phyloP scores from a whole-genome alignment of 1,284 basidiomycete species.

The Ustilago hordei region DNA sequence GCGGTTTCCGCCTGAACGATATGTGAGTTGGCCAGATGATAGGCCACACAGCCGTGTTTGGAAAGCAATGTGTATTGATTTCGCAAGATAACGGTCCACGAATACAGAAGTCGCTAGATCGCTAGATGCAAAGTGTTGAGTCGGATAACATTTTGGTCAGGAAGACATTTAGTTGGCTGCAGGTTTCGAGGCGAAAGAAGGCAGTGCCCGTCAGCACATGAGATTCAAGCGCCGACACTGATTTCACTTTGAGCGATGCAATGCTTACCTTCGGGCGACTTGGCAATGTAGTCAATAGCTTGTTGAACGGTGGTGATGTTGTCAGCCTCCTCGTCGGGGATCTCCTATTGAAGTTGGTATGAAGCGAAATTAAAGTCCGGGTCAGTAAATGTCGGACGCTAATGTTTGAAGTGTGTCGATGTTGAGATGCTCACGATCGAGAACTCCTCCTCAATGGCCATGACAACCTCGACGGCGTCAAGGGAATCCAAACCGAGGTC shows the following conservation, averaged over 20 bases:
- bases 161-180: conserved; percentile 12
- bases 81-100: conserved; percentile 3
- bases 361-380: neutral
- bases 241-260: neutral
- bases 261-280: conserved; percentile 81
- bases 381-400: neutral
- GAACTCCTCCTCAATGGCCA: conserved; percentile 98
- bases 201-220: neutral
- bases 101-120: neutral
- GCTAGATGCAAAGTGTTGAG: neutral
- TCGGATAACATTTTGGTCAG: conserved; percentile 1
- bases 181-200: neutral
- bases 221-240: neutral
- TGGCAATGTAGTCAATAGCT: conserved; percentile 96
- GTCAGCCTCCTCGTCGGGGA: conserved; percentile 98
- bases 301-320: conserved; percentile 93
- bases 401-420: neutral
- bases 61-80: conserved; percentile 11
- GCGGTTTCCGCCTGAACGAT: neutral
- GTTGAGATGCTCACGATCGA: conserved; percentile 46
- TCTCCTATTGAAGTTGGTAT: conserved; percentile 76
- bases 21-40: neutral
- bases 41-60: neutral
- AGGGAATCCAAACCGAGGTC: conserved; percentile 97
- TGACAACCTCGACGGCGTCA: conserved; percentile 97